Conservation (phyloP, 371 early-diverging fungal species). For the Blakeslea trispora region DNA sequence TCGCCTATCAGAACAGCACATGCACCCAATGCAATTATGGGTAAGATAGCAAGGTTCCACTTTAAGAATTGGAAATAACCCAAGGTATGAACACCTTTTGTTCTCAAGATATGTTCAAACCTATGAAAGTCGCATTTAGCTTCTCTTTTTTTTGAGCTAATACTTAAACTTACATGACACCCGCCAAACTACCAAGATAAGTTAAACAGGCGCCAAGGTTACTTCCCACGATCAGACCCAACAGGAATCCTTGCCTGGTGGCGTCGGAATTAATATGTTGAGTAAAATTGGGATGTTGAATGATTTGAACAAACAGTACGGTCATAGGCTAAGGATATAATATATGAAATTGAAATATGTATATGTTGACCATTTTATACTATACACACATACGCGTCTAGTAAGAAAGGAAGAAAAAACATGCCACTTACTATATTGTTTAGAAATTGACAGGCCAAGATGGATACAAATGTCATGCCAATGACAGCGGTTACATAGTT, state of each 20-base stretch:
- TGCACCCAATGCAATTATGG: slow-evolving; percentile 51
- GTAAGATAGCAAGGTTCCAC: slow-evolving; percentile 67
- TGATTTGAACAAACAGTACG: slow-evolving; percentile 73
- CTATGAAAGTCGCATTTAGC: slow-evolving; percentile 14
- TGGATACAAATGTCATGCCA: slow-evolving; percentile 61
- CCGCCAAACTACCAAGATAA: slow-evolving; percentile 76
- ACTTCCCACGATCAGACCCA: slow-evolving; percentile 75
- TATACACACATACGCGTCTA: too few species aligned
- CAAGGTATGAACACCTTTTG: slow-evolving; percentile 52
- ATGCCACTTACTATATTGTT: slow-evolving; percentile 68
- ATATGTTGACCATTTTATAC: too few species aligned
- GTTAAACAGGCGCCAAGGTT: slow-evolving; percentile 83
- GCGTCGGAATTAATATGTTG: slow-evolving; percentile 27
- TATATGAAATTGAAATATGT: too few species aligned
- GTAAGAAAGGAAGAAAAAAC: too few species aligned
- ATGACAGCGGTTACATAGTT: slow-evolving; percentile 64
- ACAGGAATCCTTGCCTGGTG: slow-evolving; percentile 61
- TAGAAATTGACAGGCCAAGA: slow-evolving; percentile 72
- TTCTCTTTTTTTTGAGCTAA: background rate
- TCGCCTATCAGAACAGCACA: slow-evolving; percentile 57
- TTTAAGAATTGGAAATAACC: slow-evolving; percentile 61
- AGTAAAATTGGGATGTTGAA: slow-evolving; percentile 67
- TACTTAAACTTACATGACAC: slow-evolving; percentile 64
- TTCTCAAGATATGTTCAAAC: slow-evolving; percentile 65
- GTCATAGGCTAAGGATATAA: slow-evolving; percentile 79